These are phyloP conservation scores for Panus rudis DNA, from an alignment of 768 basidiomycete genomes.

Conservation along the genomic window DNA sequence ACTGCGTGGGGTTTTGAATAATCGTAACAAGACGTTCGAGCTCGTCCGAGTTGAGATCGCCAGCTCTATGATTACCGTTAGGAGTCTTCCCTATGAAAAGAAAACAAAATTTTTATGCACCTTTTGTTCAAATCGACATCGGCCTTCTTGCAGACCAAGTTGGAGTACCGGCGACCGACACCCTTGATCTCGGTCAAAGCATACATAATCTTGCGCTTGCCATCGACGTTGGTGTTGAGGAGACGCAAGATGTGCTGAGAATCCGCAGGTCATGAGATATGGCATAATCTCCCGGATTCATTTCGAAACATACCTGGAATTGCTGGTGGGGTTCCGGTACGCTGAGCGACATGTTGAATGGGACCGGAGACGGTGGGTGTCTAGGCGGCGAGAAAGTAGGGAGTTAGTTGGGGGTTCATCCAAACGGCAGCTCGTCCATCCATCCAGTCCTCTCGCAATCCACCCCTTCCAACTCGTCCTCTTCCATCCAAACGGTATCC, in stretches of 20 bases:
- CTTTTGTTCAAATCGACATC: slow-evolving; percentile 98
- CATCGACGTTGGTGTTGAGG: slow-evolving; percentile 99
- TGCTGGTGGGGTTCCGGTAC: slow-evolving; percentile 92
- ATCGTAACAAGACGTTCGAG: slow-evolving; percentile 98
- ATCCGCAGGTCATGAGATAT: slow-evolving; percentile 4
- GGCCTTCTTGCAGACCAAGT: slow-evolving; percentile 99
- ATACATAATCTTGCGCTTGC: slow-evolving; percentile 99
- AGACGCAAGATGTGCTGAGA: slow-evolving; percentile 96
- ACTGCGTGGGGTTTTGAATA: slow-evolving; percentile 98
- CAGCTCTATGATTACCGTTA: slow-evolving; percentile 56
- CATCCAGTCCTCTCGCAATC: slow-evolving; percentile 2
- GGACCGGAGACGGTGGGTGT: not conserved
- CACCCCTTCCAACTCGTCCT: not conserved
- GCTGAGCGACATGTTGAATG: slow-evolving; percentile 86
- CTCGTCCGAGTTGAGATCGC: slow-evolving; percentile 99
- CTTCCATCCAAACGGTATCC: too few relatives aligned
- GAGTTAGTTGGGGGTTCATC: slow-evolving; percentile 7
- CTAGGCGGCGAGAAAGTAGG: not conserved
- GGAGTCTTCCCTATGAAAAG: not conserved
- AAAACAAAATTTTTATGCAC: slow-evolving; percentile 43
- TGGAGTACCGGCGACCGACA: slow-evolving; percentile 97
- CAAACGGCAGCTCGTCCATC: slow-evolving; percentile 4
- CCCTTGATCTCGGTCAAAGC: slow-evolving; percentile 99
- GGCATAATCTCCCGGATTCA: not conserved
- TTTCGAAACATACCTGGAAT: slow-evolving; percentile 66